Evolutionary conservation across 2,329 filamentous ascomycete genomes (phyloP), one percentile per base, ranked within the genome.

Genomic region (Oidium heveae): DNA sequence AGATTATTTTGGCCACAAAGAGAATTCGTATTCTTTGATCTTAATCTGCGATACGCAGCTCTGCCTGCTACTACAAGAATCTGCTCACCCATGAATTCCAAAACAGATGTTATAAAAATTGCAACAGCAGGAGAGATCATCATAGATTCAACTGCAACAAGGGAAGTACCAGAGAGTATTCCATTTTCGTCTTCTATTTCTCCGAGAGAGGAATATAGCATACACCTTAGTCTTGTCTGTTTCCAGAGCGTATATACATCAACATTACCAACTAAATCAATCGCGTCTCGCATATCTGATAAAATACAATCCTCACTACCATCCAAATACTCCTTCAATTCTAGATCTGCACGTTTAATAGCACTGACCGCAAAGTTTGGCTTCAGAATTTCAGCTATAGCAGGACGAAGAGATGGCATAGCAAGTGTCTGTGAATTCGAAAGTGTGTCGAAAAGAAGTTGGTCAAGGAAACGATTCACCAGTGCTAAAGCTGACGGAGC

Each of bases 111-210:
- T 50, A 98, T 71, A 68, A 96, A 98, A 59, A 98, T 96, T 56
- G 91, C 88, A 15, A 93, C 86, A 0, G 88, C 84, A 33, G 91
- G 88, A 0, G 87, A 93, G 20, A 96, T 83, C 51, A 80, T 74
- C 56, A 81, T 82, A 34, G 73, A 66, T 54, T 72, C 69, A 57
- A 68, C 71, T 9, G 71, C 70, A 52, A 79, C 77, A 37, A 75
- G 68, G 37, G 74, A 70, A 56, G 80, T 77, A 43, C 74, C 70
- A 63, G 86, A 86, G 53, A 80, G 79, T 64, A 95, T 89, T 66
- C 96, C 91, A 60, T 98, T 91, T 60, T 96, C 88, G 68, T 98
- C 91, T 67, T 98, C 93, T 75, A 98, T 80, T 64, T 98, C 89
- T 47, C 91, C 91, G 7, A 98, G 72, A 9, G 91, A 88, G 9